Evolutionary conservation across 2,329 filamentous ascomycete species (phyloP), one percentile per base, ranked within the genome.

Genomic region (Coniochaeta sp.): DNA sequence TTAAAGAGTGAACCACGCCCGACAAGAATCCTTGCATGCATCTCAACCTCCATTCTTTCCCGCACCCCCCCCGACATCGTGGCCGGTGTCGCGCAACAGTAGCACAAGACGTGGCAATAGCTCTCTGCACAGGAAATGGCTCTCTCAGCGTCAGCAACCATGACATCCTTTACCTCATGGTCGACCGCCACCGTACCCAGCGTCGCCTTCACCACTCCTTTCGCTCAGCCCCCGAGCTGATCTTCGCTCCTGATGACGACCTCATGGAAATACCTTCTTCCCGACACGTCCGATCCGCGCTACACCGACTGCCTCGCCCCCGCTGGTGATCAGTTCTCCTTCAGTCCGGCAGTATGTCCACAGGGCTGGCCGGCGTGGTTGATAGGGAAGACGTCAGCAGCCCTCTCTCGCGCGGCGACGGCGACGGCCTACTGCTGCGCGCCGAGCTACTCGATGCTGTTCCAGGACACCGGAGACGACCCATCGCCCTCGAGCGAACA

Each of bases 281-380:
- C 51, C 28, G 40, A 48, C 48, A 35, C 38, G 31, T 33, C 35
- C 16, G 48, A 50, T 47, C 38, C 51, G n/a, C 40, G 48, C 26
- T 53, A 47, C 27, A 50, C 48, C 22, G 38, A 27, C 48, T 53
- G 51, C 30, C 38, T 47, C 8, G 18, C 46, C 24, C 24, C 46
- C 18, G 46, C 48, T 5, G 51, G 40, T 24, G 27, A 48, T 13
- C 22, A 50, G 18, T 53, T 53, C 38, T 27, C 35, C 28, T 53
- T 53, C 48, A 53, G 51, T 48, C 51, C 51, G 35, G 51, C 51
- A 14, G 51, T 53, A 20, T 53, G 51, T 40, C 51, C 48, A 28
- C 6, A 40, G 28, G 48, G 48, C 20, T 53, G 51, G 51, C 3
- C 48, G 28, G 48, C 48, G 30, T 53, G 32, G 35, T 52, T 27